Conservation (phyloP, 805 yeast species). For the Ogataea corticis region DNA sequence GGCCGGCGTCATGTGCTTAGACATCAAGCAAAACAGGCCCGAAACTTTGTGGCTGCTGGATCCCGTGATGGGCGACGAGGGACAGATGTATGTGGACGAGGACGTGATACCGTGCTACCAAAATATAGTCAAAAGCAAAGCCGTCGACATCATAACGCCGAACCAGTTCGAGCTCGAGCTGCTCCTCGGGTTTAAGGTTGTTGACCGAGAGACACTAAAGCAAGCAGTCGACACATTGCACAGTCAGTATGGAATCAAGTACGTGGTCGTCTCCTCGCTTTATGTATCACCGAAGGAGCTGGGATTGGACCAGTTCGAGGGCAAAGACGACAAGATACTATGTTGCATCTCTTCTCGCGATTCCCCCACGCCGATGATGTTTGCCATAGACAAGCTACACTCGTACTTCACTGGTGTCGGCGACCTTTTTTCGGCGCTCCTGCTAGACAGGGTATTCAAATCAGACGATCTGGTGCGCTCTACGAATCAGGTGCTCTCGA, state of each 20-base stretch:
- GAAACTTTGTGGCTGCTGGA: slow-evolving; percentile 58
- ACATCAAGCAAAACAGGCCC: slow-evolving; percentile 38
- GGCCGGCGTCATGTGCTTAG: slow-evolving; percentile 39
- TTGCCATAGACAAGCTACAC: slow-evolving; percentile 60
- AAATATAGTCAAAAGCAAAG: slow-evolving; percentile 42
- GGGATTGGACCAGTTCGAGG: slow-evolving; percentile 13
- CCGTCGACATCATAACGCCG: slow-evolving; percentile 79
- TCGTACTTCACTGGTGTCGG: slow-evolving; percentile 96
- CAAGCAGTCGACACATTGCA: slow-evolving; percentile 53
- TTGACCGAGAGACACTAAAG: slow-evolving; percentile 38
- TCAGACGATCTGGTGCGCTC: slow-evolving; percentile 32
- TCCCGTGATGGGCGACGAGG: slow-evolving; percentile 84
- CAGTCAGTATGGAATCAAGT: slow-evolving; percentile 45
- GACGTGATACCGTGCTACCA: slow-evolving; percentile 61
- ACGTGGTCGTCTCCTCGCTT: slow-evolving; percentile 70
- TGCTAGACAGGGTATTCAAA: slow-evolving; percentile 59
- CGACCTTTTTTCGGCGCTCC: slow-evolving; percentile 80
- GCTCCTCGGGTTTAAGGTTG: slow-evolving; percentile 45
- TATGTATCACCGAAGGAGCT: slow-evolving; percentile 21
- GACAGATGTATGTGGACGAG: slow-evolving; percentile 61
- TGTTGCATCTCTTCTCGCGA: slow-evolving; percentile 46
- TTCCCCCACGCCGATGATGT: slow-evolving; percentile 29
- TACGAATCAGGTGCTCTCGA: slow-evolving; percentile 55
- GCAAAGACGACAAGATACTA: slow-evolving; percentile 31
- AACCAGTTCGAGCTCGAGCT: slow-evolving; percentile 88